Evolutionary conservation across 495 filamentous ascomycete species (phyloP).

Genomic region (Hypoxylon rickii): DNA sequence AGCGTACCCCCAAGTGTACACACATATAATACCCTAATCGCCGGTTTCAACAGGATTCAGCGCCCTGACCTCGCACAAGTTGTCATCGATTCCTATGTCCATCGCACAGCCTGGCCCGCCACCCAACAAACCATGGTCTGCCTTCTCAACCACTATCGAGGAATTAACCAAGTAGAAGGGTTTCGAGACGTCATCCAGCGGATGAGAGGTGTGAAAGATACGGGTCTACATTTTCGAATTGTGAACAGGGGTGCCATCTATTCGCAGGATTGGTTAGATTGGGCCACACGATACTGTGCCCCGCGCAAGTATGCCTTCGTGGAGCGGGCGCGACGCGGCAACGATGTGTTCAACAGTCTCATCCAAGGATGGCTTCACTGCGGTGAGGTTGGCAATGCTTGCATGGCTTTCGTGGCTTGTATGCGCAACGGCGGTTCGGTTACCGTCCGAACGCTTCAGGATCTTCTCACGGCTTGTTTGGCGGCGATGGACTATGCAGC

Average conservation of each 20-base stretch:
- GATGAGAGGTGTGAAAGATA: slow-evolving; percentile 42
- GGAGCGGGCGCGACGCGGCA: slow-evolving; percentile 33
- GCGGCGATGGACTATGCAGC: slow-evolving; percentile 30
- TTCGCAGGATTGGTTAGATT: slow-evolving; percentile 16
- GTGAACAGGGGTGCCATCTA: slow-evolving; percentile 10
- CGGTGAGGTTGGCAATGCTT: slow-evolving; percentile 38
- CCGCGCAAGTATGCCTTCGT: slow-evolving; percentile 29
- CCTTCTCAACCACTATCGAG: slow-evolving; percentile 60
- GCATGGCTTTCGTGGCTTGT: slow-evolving; percentile 39
- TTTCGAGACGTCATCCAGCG: slow-evolving; percentile 46
- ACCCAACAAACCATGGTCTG: slow-evolving; percentile 59
- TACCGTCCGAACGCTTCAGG: slow-evolving; percentile 33
- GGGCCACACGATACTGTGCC: slow-evolving; percentile 24
- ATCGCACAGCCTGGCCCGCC: slow-evolving; percentile 51
- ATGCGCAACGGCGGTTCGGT: slow-evolving; percentile 35
- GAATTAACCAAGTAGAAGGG: slow-evolving; percentile 41
- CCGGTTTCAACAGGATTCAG: slow-evolving; percentile 57
- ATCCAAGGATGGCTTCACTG: slow-evolving; percentile 47
- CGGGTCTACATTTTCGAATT: slow-evolving; percentile 25
- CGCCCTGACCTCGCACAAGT: slow-evolving; percentile 55
- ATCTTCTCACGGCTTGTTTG: slow-evolving; percentile 42
- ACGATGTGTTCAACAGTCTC: slow-evolving; percentile 40
- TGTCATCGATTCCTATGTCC: slow-evolving; percentile 59
- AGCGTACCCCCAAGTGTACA: slow-evolving; percentile 59
- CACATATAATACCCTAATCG: slow-evolving; percentile 71